A percentile compares a stretch with the other conserved stretches of the same genome.
These are phyloP conservation scores for Ceratocystis huliohia DNA, from an alignment of 2,329 filamentous ascomycete species.

Conservation along the genomic window DNA sequence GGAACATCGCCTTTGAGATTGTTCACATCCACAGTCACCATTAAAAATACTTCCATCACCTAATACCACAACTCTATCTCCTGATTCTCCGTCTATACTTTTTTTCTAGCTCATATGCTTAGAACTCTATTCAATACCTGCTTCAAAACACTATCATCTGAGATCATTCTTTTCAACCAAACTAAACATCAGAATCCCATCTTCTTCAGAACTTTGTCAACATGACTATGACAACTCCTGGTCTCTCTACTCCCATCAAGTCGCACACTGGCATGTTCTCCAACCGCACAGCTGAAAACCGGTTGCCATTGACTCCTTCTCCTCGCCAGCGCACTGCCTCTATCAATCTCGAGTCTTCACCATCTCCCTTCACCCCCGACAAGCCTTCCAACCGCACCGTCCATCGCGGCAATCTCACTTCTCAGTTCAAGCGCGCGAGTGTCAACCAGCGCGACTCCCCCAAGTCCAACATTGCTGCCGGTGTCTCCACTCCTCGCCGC, in stretches of 20 bases:
- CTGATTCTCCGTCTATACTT: conserved; percentile 23
- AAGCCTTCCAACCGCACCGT: conserved; percentile 53
- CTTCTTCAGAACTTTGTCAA: neutral
- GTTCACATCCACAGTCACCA: neutral
- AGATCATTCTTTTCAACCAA: neutral
- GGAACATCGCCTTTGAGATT: neutral
- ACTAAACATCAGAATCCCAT: neutral
- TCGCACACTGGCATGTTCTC: conserved; percentile 89
- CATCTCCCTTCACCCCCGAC: conserved; percentile 70
- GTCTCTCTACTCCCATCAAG: conserved; percentile 84
- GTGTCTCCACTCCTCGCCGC: conserved; percentile 63
- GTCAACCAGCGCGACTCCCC: conserved; percentile 70
- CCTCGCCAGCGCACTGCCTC: conserved; percentile 51
- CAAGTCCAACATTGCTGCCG: conserved; percentile 86
- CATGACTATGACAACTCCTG: conserved; percentile 58
- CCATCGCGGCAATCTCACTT: conserved; percentile 65
- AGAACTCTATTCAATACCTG: conserved; percentile 14
- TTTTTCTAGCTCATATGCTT: conserved; percentile 24
- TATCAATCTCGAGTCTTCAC: conserved; percentile 51
- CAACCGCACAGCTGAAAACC: conserved; percentile 81
- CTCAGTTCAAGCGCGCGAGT: conserved; percentile 60
- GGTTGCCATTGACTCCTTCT: conserved; percentile 88
- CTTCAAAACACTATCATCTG: conserved; percentile 7
- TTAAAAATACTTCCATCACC: neutral
- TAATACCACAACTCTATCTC: conserved; percentile 21